Percentiles rank a stretch among this genome's conserved stretches.
phyloP scores from a whole-genome alignment of 2,329 filamentous ascomycete species.

The Trichophyton rubrum region DNA sequence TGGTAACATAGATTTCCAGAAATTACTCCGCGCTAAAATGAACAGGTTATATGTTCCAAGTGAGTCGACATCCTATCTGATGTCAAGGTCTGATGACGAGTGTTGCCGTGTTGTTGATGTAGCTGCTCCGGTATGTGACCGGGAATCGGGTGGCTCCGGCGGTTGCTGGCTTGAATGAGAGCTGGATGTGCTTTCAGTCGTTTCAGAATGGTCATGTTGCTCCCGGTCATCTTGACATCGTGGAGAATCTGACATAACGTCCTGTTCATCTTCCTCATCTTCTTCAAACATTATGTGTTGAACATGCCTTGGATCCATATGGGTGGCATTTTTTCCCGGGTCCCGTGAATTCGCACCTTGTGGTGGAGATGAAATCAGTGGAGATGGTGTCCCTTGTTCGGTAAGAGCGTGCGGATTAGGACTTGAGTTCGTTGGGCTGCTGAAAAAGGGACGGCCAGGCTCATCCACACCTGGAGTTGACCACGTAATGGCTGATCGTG shows the following conservation, averaged over 20 bases:
- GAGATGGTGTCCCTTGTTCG: not conserved
- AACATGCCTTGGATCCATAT: not conserved
- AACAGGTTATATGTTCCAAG: not conserved
- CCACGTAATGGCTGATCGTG: conserved; percentile 41
- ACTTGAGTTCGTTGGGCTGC: not conserved
- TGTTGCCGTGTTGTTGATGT: not conserved
- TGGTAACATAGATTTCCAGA: not conserved
- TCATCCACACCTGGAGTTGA: conserved; percentile 26
- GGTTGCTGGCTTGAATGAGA: not conserved
- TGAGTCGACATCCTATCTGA: not conserved
- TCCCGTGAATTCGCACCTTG: not conserved
- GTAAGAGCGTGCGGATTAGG: not conserved
- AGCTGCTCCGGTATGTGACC: not conserved
- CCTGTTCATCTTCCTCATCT: not conserved
- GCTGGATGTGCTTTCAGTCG: not conserved
- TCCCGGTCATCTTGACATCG: not conserved
- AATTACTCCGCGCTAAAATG: not conserved
- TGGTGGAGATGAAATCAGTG: not conserved
- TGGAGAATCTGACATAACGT: not conserved
- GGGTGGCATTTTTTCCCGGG: not conserved
- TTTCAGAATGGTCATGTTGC: not conserved
- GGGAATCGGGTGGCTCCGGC: not conserved
- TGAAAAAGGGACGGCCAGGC: not conserved
- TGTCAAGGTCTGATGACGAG: not conserved
- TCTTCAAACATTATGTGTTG: not conserved